Conservation (phyloP, 2,329 filamentous ascomycete species). For the Scopulariopsis brevicaulis region DNA sequence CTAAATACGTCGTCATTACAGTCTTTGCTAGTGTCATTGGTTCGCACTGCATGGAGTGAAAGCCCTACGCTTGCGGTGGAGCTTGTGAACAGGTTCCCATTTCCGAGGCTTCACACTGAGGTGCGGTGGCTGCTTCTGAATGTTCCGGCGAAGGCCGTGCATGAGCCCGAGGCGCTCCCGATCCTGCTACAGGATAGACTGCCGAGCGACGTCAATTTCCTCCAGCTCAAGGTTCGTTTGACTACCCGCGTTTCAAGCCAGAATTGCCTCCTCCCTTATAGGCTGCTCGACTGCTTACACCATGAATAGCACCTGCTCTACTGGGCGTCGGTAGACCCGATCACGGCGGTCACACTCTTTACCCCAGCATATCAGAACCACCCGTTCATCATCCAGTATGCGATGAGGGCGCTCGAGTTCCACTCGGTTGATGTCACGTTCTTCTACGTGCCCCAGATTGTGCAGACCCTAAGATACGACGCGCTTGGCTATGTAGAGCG, state of each 20-base stretch:
- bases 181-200: constrained; percentile 68
- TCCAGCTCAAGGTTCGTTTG: constrained; percentile 64
- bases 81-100: constrained; percentile 68
- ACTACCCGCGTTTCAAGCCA: not conserved
- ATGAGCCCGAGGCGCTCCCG: constrained; percentile 72
- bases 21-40: constrained; percentile 48
- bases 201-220: constrained; percentile 61
- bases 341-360: constrained; percentile 89
- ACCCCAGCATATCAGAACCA: constrained; percentile 83
- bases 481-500: constrained; percentile 86
- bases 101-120: constrained; percentile 59
- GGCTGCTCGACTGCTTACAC: constrained; percentile 14
- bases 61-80: constrained; percentile 81
- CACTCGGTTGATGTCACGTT: constrained; percentile 96
- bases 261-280: not conserved
- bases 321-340: constrained; percentile 86
- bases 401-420: constrained; percentile 86
- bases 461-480: constrained; percentile 90
- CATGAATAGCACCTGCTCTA: constrained; percentile 65
- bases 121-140: constrained; percentile 71
- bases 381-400: constrained; percentile 90
- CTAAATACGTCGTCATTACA: constrained; percentile 13
- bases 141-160: constrained; percentile 71
- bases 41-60: constrained; percentile 80
- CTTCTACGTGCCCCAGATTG: constrained; percentile 97